Base-by-base conservation (phyloP, 345 rosid genomes). In the Noccaea bulbosa region DNA sequence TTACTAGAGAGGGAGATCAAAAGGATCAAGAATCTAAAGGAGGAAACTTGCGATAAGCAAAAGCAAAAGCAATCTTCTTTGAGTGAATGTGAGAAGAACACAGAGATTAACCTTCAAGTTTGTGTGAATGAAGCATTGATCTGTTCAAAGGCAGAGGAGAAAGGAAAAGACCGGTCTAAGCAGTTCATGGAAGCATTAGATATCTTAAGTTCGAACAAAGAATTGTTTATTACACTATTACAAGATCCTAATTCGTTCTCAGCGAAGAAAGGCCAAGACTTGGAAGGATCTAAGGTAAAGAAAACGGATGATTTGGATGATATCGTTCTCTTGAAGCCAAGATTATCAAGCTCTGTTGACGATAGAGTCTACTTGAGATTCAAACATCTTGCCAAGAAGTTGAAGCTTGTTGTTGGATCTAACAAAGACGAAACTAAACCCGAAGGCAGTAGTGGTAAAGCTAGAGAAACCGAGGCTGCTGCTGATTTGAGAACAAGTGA, bases 161-260 rank as follows among this genome's bases (percentile, higher is more conserved):
- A 70, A 1, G 75, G 67, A 12, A 76, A 64, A 49, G n/a, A 70
- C 38, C 77, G 78, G 72, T 81, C 93, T 11, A 86, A 85, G 71
- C 81, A 87, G 56, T 88, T 92, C 79, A 77, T 82, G 79, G 98
- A 86, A 65, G 88, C 91, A 24, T 73, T 92, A 61, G 82, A 87
- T 67, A 70, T 85, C 17, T 48, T 88, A 51, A 86, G 88, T 74
- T 88, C 89, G 4, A 89, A 92, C 75, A 86, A 84, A 83, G 91
- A 84, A 51, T 55, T 92, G 50, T 85, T 89, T 17, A 32, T 84
- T 39, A 86, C 84, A 64, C 84, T 86, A 65, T 81, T 88, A 35
- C 92, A 87, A 50, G 92, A 92, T 74, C 98, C 92, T 22, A 77
- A 85, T 74, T 92, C 91, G 45, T 69, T 89, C 48, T 60, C 88